Percentiles rank a stretch among this genome's conserved stretches.
phyloP scores from a whole-genome alignment of 1,284 basidiomycete species.

The Puccinia hordei region DNA sequence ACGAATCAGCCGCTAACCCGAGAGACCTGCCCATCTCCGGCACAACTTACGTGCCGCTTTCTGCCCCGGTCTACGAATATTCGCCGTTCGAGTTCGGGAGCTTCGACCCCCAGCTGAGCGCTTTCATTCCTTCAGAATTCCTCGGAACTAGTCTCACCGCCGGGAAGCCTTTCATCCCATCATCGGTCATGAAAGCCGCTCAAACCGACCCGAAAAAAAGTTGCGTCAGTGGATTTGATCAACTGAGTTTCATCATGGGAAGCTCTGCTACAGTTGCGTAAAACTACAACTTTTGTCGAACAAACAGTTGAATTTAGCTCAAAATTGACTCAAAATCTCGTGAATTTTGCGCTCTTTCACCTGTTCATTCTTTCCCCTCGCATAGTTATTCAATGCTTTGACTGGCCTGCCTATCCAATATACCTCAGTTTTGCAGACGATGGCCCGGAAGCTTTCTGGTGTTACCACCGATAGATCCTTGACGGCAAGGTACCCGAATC shows the following conservation, averaged over 20 bases:
- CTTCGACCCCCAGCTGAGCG: slow-evolving; percentile 60
- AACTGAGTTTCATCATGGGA: slow-evolving; percentile 38
- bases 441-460: neutral
- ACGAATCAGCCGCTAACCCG: neutral
- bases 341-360: too few relatives aligned
- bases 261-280: slow-evolving; percentile 35
- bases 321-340: neutral
- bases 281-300: too few relatives aligned
- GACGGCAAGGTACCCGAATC: slow-evolving; percentile 33
- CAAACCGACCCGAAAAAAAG: neutral
- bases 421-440: neutral
- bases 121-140: slow-evolving; percentile 59
- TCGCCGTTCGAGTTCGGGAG: slow-evolving; percentile 63
- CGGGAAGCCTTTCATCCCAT: slow-evolving; percentile 55
- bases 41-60: slow-evolving; percentile 13
- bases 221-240: slow-evolving; percentile 39
- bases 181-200: neutral
- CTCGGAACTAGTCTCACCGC: slow-evolving; percentile 59
- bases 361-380: too few relatives aligned
- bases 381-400: slow-evolving; percentile 34
- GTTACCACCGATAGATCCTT: neutral
- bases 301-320: neutral
- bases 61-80: slow-evolving; percentile 62
- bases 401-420: neutral
- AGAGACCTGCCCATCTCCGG: neutral